Evolutionary conservation across 139 green algal genomes (phyloP).

Genomic region (Zygnema cylindricum): DNA sequence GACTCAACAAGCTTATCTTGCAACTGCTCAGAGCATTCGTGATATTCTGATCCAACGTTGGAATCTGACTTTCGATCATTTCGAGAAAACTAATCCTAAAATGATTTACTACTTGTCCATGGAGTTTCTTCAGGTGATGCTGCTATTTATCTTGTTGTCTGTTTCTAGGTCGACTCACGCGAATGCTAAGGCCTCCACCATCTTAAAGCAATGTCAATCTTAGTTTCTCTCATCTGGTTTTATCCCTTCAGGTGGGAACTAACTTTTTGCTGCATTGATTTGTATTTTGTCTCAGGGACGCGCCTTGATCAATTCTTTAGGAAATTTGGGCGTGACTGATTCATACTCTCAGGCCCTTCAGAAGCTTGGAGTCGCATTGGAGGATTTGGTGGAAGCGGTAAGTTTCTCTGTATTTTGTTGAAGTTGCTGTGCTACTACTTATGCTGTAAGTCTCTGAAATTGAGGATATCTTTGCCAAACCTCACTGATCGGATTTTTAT

Average conservation of each 20-base stretch:
- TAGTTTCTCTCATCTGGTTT: slow-evolving; percentile 10
- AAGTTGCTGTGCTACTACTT: too few relatives aligned
- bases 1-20: slow-evolving; percentile 34
- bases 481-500: neutral
- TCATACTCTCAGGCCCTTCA: slow-evolving; percentile 80
- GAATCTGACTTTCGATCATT: slow-evolving; percentile 64
- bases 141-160: too few relatives aligned
- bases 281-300: slow-evolving; percentile 93
- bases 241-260: too few relatives aligned
- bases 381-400: slow-evolving; percentile 65
- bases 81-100: slow-evolving; percentile 82
- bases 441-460: slow-evolving; percentile 21
- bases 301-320: slow-evolving; percentile 91
- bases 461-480: too few relatives aligned
- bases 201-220: neutral
- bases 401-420: neutral
- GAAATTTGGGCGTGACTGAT: slow-evolving; percentile 89
- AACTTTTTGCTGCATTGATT: too few relatives aligned
- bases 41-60: slow-evolving; percentile 54
- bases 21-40: slow-evolving; percentile 41
- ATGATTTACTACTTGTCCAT: slow-evolving; percentile 94
- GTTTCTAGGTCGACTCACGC: too few relatives aligned
- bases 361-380: slow-evolving; percentile 76
- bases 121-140: slow-evolving; percentile 84
- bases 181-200: neutral